Percentiles rank a stretch among this genome's conserved stretches.
phyloP scores from a whole-genome alignment of 2,329 filamentous ascomycete species.

The Davidsoniella eucalypti region DNA sequence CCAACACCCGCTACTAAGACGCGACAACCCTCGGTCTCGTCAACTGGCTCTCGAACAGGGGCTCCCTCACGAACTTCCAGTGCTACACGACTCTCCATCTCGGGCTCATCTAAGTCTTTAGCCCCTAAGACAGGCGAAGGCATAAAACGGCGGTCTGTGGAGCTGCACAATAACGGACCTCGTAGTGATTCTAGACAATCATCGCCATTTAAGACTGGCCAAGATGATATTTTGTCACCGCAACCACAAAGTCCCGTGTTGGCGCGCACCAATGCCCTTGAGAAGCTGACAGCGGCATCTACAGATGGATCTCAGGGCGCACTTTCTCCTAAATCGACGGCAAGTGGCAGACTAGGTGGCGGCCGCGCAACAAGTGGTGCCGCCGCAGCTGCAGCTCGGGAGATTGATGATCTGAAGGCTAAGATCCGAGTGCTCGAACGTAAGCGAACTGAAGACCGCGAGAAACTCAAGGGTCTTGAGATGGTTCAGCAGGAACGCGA shows the following conservation, averaged over 20 bases:
- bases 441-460: constrained; percentile 69
- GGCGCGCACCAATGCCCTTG: constrained; percentile 33
- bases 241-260: constrained; percentile 34
- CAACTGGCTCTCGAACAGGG: constrained; percentile 21
- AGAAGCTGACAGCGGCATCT: constrained; percentile 20
- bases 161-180: constrained; percentile 15
- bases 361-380: constrained; percentile 25
- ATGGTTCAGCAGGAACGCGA: constrained; percentile 60
- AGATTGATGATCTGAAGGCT: constrained; percentile 75
- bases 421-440: constrained; percentile 79
- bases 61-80: constrained; percentile 23
- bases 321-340: constrained; percentile 17
- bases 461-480: constrained; percentile 66
- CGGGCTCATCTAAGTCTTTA: constrained; percentile 5
- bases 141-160: constrained; percentile 28
- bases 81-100: constrained; percentile 15
- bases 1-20: constrained; percentile 29
- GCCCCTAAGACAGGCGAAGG: constrained; percentile 6
- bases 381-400: constrained; percentile 38
- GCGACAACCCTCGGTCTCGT: constrained; percentile 29
- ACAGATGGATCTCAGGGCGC: constrained; percentile 14
- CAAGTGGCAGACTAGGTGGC: constrained; percentile 9
- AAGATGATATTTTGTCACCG: constrained; percentile 30
- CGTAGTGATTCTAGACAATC: constrained; percentile 6
- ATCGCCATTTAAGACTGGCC: constrained; percentile 30